A percentile compares a stretch with the other conserved stretches of the same genome.
Evolutionary conservation across 352 stramenopile species (phyloP).

Genomic region (Globisporangium megalacanthum): DNA sequence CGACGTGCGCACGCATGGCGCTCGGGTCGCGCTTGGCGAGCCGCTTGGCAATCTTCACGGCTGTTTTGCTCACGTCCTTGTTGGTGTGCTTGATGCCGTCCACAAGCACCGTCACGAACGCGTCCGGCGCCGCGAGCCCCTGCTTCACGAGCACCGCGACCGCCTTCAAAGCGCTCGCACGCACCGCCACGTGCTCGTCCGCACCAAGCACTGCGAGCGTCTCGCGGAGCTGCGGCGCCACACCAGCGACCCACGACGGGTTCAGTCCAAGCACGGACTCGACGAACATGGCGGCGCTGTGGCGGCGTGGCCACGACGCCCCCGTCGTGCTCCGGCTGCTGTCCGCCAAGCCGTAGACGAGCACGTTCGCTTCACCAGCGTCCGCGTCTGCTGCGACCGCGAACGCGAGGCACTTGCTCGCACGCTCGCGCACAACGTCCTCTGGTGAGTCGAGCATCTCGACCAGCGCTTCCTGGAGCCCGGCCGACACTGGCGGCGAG

Average conservation of each 20-base stretch:
- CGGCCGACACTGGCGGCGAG: conserved; percentile 35
- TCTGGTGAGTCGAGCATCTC: conserved; percentile 63
- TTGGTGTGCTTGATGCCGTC: conserved; percentile 59
- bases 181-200: conserved; percentile 68
- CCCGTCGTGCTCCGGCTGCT: conserved; percentile 25
- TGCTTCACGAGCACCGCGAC: conserved; percentile 55
- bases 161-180: conserved; percentile 44
- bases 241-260: conserved; percentile 24
- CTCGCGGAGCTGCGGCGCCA: conserved; percentile 19
- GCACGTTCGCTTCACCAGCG: conserved; percentile 23
- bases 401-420: conserved; percentile 61
- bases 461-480: conserved; percentile 56
- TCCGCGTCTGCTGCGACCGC: conserved; percentile 46
- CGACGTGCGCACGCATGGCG: conserved; percentile 43
- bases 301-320: conserved; percentile 47
- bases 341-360: conserved; percentile 44
- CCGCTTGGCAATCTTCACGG: conserved; percentile 69
- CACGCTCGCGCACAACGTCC: conserved; percentile 55
- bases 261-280: conserved; percentile 45
- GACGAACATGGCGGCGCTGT: conserved; percentile 60
- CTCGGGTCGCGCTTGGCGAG: conserved; percentile 64
- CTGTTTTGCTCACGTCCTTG: conserved; percentile 76
- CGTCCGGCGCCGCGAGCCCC: conserved; percentile 21
- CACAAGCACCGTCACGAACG: conserved; percentile 58
- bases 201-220: conserved; percentile 38